phyloP scores from a whole-genome alignment of 208 protist genomes.

The Trichomonas vaginalis region DNA sequence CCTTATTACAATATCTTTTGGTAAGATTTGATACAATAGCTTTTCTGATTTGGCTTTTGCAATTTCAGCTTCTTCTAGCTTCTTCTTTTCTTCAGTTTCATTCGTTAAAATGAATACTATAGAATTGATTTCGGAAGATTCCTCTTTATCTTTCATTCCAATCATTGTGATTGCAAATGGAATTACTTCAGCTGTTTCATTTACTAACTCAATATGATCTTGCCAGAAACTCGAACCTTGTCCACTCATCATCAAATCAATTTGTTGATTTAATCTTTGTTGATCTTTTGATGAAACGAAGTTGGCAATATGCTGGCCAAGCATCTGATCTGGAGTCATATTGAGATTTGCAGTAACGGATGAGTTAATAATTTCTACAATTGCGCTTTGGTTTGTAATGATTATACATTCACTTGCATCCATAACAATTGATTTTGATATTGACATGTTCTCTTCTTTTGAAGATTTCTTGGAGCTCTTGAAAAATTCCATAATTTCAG shows the following conservation, averaged over 20 bases:
- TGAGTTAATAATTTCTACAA: neutral
- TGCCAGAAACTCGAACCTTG: neutral
- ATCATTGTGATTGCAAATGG: neutral
- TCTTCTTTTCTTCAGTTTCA: neutral
- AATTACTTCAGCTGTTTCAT: neutral
- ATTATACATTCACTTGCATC: neutral
- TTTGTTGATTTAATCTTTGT: neutral
- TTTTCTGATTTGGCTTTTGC: neutral
- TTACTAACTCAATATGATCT: neutral
- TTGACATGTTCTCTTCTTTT: neutral
- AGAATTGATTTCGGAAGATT: neutral
- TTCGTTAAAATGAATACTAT: neutral
- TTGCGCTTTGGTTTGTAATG: neutral
- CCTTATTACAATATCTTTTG: conserved; percentile 5
- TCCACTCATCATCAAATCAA: neutral
- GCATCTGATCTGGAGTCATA: neutral
- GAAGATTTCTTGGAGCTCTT: neutral
- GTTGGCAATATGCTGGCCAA: neutral
- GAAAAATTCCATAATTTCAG: neutral
- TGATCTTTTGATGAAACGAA: neutral
- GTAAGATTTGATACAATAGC: neutral
- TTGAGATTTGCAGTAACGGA: neutral
- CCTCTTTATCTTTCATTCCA: neutral
- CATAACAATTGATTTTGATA: neutral
- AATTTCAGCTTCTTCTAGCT: neutral